Evolutionary conservation across 805 yeast species (phyloP).

Genomic region (Clavispora asparagi): DNA sequence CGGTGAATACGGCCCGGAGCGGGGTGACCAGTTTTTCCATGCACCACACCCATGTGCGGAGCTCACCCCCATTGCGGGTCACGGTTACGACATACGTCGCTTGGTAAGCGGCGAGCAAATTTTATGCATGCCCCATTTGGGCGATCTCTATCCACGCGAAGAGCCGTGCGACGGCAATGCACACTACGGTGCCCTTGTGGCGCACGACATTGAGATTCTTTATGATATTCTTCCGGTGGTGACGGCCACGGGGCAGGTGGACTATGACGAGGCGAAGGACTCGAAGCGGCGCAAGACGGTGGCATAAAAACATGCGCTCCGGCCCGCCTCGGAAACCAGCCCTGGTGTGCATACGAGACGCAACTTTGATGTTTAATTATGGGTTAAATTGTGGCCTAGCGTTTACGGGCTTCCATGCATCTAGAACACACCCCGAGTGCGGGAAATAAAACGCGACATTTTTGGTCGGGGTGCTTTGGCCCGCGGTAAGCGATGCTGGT

Average conservation of each 20-base stretch:
- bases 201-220: neutral
- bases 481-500: too few relatives aligned
- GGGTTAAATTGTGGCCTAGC: too few relatives aligned
- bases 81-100: neutral
- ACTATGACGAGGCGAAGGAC: neutral
- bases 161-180: neutral
- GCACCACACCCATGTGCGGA: constrained; percentile 4
- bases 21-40: constrained; percentile 10
- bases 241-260: neutral
- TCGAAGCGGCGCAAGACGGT: neutral
- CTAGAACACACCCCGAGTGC: neutral
- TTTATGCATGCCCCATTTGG: neutral
- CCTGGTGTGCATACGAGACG: too few relatives aligned
- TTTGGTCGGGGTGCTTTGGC: too few relatives aligned
- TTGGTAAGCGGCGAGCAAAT: neutral
- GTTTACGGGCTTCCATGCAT: neutral
- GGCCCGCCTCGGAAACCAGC: too few relatives aligned
- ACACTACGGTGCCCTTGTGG: neutral
- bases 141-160: neutral
- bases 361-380: too few relatives aligned
- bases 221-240: neutral
- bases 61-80: constrained; percentile 8
- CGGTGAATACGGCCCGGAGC: constrained; percentile 42
- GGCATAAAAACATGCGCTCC: neutral
- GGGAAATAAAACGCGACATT: neutral